Evolutionary conservation across 1,139 yeast species (phyloP).

Genomic region (Zhuliangozyma blackwelliae): DNA sequence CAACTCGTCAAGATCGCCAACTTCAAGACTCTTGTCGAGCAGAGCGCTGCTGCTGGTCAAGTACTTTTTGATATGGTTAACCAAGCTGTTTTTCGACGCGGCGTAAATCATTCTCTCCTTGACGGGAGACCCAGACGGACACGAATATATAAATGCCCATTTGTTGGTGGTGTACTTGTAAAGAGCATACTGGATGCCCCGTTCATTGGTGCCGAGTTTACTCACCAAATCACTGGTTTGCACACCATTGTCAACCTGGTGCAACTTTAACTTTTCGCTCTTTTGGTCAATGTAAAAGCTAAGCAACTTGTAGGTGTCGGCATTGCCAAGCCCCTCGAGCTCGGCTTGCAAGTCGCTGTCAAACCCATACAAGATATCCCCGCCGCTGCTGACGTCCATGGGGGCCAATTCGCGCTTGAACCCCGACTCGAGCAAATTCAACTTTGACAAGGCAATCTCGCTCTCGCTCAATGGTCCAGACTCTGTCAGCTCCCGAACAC

Average conservation of each 20-base stretch:
- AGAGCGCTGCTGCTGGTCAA: conserved; percentile 14
- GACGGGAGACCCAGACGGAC: conserved; percentile 88
- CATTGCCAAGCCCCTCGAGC: conserved; percentile 16
- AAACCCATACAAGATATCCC: conserved; percentile 26
- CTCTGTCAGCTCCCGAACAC: conserved; percentile 25
- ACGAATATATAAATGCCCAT: conserved; percentile 67
- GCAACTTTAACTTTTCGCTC: conserved; percentile 25
- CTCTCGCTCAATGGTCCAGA: conserved; percentile 52
- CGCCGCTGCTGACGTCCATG: conserved; percentile 20
- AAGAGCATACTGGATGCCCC: conserved; percentile 51
- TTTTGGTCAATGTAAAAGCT: conserved; percentile 29
- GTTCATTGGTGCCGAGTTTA: conserved; percentile 13
- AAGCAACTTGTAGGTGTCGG: conserved; percentile 17
- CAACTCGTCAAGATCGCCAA: conserved; percentile 66
- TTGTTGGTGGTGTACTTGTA: conserved; percentile 32
- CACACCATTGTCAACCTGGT: conserved; percentile 13
- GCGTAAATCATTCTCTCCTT: conserved; percentile 93
- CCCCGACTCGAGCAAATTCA: conserved; percentile 19
- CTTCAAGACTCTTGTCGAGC: conserved; percentile 49
- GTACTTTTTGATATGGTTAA: conserved; percentile 42
- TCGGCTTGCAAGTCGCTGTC: conserved; percentile 20
- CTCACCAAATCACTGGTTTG: conserved; percentile 18
- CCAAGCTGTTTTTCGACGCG: conserved; percentile 67
- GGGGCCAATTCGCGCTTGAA: conserved; percentile 33
- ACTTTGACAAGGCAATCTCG: conserved; percentile 46